Evolutionary conservation across 164 flowering plant genomes (phyloP).

Genomic region (Kalanchoe fedtschenkoi): DNA sequence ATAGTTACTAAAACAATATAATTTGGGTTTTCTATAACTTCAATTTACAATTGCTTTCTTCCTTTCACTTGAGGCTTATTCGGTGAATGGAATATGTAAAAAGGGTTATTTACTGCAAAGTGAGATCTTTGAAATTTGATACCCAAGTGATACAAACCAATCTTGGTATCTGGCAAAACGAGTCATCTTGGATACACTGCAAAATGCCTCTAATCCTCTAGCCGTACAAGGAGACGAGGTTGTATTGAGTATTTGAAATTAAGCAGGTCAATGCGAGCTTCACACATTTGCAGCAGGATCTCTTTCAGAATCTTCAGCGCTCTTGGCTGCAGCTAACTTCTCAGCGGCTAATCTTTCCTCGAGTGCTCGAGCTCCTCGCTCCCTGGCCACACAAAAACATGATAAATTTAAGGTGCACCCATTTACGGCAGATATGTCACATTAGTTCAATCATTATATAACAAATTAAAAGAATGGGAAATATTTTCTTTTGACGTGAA

Average conservation of each 20-base stretch:
- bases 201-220: no score
- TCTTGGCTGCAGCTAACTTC: slow-evolving; percentile 26
- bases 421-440: background rate
- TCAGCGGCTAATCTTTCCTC: slow-evolving; percentile 88
- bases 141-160: no score
- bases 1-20: no score
- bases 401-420: background rate
- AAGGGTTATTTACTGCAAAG: no score
- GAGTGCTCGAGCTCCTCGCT: slow-evolving; percentile 88
- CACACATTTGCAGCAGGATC: slow-evolving; percentile 58
- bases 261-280: background rate
- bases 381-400: slow-evolving; percentile 28
- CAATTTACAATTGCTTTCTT: background rate
- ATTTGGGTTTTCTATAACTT: no score
- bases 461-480: no score
- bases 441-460: no score
- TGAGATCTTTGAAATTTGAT: no score
- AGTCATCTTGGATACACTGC: no score
- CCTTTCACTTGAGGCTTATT: background rate
- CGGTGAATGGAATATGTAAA: background rate
- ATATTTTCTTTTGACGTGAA: no score
- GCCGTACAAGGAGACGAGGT: background rate
- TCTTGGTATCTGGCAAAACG: no score
- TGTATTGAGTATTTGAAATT: background rate
- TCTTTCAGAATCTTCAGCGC: slow-evolving; percentile 30